phyloP scores from a whole-genome alignment of 139 green algal species.

The Micromonas commoda region DNA sequence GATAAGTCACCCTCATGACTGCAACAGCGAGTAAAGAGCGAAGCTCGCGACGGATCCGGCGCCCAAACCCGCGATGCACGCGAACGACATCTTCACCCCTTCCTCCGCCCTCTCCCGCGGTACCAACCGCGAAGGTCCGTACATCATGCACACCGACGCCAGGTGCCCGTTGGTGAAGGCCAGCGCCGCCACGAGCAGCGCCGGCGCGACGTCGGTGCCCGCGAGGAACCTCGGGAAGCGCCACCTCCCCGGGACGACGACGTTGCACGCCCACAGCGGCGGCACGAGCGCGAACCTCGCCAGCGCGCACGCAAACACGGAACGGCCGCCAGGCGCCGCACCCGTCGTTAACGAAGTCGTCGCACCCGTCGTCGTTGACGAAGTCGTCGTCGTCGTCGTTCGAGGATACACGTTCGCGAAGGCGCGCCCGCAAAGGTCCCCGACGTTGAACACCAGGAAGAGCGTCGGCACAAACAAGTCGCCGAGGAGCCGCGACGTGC shows the following conservation, averaged over 20 bases:
- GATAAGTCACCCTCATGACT: too few relatives aligned
- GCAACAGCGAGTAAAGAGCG: too few relatives aligned
- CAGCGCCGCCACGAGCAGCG: neutral
- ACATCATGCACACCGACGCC: slow-evolving; percentile 7
- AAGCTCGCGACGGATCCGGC: too few relatives aligned
- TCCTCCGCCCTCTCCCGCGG: neutral
- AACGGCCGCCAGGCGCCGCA: neutral
- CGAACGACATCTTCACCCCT: neutral
- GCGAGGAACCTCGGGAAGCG: neutral
- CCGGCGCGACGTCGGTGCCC: neutral
- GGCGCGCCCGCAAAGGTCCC: slow-evolving; percentile 1
- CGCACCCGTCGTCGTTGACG: too few relatives aligned
- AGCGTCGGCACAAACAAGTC: slow-evolving; percentile 1
- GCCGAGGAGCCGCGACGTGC: neutral
- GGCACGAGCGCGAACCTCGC: slow-evolving; percentile 6
- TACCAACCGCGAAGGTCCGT: neutral
- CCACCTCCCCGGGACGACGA: neutral
- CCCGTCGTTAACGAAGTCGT: too few relatives aligned
- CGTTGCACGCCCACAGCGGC: slow-evolving; percentile 8
- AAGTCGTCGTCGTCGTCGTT: too few relatives aligned
- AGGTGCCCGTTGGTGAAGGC: slow-evolving; percentile 17
- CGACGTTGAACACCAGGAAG: slow-evolving; percentile 24
- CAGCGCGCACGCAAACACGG: neutral
- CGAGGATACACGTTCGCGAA: neutral
- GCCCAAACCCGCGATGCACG: neutral